Conservation (phyloP, 2,329 filamentous ascomycete species). For the Colletotrichum graminicola region DNA sequence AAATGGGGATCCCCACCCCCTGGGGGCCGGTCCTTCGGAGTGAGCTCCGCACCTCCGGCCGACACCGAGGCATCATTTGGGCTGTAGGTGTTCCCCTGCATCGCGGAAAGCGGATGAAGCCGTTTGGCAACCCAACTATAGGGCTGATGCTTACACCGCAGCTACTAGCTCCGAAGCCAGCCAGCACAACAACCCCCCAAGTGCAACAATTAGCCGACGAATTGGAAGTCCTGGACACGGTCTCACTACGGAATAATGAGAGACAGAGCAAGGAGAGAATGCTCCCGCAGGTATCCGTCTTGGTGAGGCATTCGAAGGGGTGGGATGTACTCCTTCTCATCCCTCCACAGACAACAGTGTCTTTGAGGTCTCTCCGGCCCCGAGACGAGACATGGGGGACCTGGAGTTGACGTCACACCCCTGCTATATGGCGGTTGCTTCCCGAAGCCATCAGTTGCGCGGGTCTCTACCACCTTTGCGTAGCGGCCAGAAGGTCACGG, state of each 20-base stretch:
- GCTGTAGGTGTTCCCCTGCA: constrained; percentile 5
- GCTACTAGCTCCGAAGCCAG: not conserved
- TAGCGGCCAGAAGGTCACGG: not conserved
- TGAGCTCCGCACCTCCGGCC: constrained; percentile 2
- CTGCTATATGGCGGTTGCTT: constrained; percentile 3
- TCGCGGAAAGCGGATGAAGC: not conserved
- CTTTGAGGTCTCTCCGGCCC: constrained; percentile 12
- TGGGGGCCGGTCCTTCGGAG: not conserved
- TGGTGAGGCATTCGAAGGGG: not conserved
- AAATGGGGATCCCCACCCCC: not conserved
- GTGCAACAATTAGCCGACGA: not conserved
- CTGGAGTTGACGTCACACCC: constrained; percentile 23
- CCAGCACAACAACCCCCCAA: not conserved
- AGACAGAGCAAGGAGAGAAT: not conserved
- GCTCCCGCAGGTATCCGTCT: not conserved
- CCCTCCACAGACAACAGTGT: not conserved
- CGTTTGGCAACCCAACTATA: not conserved
- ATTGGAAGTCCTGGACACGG: not conserved
- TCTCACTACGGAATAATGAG: not conserved
- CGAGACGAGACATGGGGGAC: constrained; percentile 25
- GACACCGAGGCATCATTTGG: not conserved
- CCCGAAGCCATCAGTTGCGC: constrained; percentile 4
- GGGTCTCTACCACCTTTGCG: not conserved
- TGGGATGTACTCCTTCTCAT: constrained; percentile 5
- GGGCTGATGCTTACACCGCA: constrained; percentile 2